Evolutionary conservation across 2,329 filamentous ascomycete species (phyloP), one percentile per base, ranked within the genome.

Genomic region (Apiospora kogelbergensis): DNA sequence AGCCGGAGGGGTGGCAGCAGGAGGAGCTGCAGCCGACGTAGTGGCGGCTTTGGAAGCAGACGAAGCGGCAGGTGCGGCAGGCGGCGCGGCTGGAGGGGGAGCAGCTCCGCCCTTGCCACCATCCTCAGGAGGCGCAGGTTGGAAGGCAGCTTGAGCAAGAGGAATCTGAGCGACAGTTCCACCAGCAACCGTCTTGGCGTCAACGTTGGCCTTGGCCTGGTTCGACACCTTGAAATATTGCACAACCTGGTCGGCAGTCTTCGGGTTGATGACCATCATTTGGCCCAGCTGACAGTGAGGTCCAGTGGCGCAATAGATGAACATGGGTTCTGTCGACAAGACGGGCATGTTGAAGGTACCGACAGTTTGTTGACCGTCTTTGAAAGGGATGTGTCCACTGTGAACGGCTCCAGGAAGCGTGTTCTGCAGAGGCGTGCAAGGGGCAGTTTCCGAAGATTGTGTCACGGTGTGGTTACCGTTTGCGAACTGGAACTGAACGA

Each of bases 241-340:
- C 17, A 78, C 70, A 40, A 79, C 73, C 30, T 79, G 77, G n/a
- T 75, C 70, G 11, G 74, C 72, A 26, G 72, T 74, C 11, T 70
- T 72, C 3, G 82, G 81, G 69, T 88, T 88, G 46, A 88, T 81
- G 6, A 85, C 80, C 77, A 85, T 81, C 37, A 84, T 81, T 79
- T 87, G 86, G 9, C 85, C 85, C 10, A 73, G 74, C 72, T 85
- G 82, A 63, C 86, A 87, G 69, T 87, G 85, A 3, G 81, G 81
- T 0, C 78, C 81, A 2, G 82, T 82, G 0, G 84, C 83, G 68
- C 85, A 88, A 74, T 87, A 88, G 41, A 85, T 71, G 74, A 84
- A 87, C 69, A 86, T 81, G 6, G 84, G 79, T 2, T 82, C 78
- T 0, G 81, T 79, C 69, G 78, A 80, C 37, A 80, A 81, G 22